phyloP scores from a whole-genome alignment of 202 grass and related monocot species.

The Miscanthus sacchariflorus region DNA sequence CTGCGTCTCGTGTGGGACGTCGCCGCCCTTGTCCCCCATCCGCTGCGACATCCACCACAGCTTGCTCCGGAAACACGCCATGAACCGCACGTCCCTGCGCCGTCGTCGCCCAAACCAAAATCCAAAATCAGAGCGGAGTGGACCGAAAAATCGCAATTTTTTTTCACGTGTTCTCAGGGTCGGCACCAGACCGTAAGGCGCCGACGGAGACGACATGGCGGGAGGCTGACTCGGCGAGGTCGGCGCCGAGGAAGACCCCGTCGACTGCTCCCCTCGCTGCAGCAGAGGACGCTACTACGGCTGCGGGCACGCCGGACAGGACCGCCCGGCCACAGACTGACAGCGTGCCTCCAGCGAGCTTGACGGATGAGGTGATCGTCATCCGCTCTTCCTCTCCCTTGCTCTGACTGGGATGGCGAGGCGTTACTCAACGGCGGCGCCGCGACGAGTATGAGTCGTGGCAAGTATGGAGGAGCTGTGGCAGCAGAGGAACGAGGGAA shows the following conservation, averaged over 20 bases:
- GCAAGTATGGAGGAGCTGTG: neutral
- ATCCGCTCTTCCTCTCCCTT: constrained; percentile 43
- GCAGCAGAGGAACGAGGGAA: neutral
- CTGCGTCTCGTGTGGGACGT: constrained; percentile 91
- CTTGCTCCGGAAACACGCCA: constrained; percentile 94
- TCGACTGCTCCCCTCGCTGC: constrained; percentile 58
- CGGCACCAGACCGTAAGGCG: constrained; percentile 51
- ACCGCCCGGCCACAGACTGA: constrained; percentile 54
- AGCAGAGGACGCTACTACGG: constrained; percentile 55
- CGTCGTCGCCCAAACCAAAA: too few relatives aligned
- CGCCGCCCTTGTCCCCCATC: constrained; percentile 74
- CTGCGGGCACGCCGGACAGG: constrained; percentile 68
- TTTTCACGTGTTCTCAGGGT: too few relatives aligned
- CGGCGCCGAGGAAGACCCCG: constrained; percentile 78
- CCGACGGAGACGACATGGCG: constrained; percentile 83
- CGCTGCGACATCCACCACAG: constrained; percentile 99
- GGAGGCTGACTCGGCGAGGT: constrained; percentile 42
- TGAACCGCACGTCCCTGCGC: constrained; percentile 67
- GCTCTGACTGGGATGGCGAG: neutral
- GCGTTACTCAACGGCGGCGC: neutral
- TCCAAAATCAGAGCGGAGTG: neutral
- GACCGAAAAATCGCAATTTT: neutral
- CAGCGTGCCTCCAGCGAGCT: constrained; percentile 62
- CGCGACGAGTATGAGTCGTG: neutral
- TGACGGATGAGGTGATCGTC: constrained; percentile 70